phyloP scores from a whole-genome alignment of 495 filamentous ascomycete species.

The Penicillium lagena region DNA sequence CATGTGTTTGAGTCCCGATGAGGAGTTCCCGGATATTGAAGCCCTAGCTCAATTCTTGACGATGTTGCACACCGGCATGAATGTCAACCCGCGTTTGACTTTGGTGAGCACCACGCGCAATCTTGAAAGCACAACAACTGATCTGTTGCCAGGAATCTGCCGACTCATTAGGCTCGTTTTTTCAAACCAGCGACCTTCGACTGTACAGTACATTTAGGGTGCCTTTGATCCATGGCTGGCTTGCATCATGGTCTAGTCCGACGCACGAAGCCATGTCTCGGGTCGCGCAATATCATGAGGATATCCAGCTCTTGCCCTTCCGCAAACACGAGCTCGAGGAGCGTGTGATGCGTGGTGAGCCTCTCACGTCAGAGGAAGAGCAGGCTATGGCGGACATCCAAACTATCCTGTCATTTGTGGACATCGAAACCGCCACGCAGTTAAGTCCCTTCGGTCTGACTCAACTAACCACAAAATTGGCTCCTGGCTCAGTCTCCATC shows the following conservation, averaged over 20 bases:
- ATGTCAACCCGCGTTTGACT: conserved; percentile 87
- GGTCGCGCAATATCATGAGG: conserved; percentile 76
- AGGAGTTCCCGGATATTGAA: conserved; percentile 73
- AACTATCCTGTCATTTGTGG: conserved; percentile 74
- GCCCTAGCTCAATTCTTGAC: conserved; percentile 84
- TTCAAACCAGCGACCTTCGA: conserved; percentile 73
- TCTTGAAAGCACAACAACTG: conserved; percentile 21
- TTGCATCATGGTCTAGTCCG: conserved; percentile 57
- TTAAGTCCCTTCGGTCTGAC: conserved; percentile 76
- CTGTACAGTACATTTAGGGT: conserved; percentile 84
- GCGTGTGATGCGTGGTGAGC: conserved; percentile 53
- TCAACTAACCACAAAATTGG: conserved; percentile 55
- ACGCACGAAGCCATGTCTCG: conserved; percentile 62
- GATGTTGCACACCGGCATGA: conserved; percentile 93
- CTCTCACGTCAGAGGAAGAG: conserved; percentile 55
- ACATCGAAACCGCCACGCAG: conserved; percentile 69
- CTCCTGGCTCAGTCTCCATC: conserved; percentile 74
- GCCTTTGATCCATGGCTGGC: conserved; percentile 91
- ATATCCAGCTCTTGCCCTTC: conserved; percentile 82
- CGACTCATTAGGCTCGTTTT: conserved; percentile 64
- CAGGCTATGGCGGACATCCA: conserved; percentile 73
- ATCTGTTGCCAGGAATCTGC: conserved; percentile 28
- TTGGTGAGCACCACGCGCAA: conserved; percentile 34
- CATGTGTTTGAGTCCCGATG: conserved; percentile 46
- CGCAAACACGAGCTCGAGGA: conserved; percentile 81